Evolutionary conservation across 495 filamentous ascomycete genomes (phyloP), one percentile per base, ranked within the genome.

Genomic region (Daldinia bambusicola): DNA sequence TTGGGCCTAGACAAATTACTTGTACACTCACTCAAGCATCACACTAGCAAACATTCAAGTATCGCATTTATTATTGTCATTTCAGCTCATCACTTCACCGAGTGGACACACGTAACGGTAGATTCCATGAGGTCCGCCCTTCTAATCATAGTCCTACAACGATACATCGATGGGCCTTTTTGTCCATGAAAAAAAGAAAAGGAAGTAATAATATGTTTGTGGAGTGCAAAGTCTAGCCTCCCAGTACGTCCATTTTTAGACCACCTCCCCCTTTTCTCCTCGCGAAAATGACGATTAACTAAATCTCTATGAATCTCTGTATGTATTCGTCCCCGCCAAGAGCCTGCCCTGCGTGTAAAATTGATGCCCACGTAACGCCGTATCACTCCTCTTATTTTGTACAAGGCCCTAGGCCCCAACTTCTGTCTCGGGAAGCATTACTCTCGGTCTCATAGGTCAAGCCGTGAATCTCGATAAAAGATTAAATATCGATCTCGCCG

Each of bases 401-500:
- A 73, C 70, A 73, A 62, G 43, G 52, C 30, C 61, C 31, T 55
- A 10, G 26, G 50, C 12, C 50, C 32, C 31, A 37, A 30, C 57
- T 48, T 66, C 57, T 51, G 9, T 53, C 31, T 34, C 8, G 53
- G 26, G 55, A 61, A 55, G 55, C 26, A 8, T 45, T 22, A 55
- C 34, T 58, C 50, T 31, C 32, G 31, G 20, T 41, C 34, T 53
- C 50, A 2, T 14, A 53, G 14, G 26, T 53, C 5, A 53, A 53
- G 43, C 38, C 18, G 10, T 52, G 18, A 58, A 30, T 31, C 34
- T 40, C 16, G 50, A 34, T 14, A 53, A 55, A 31, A 6, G 53
- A 52, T 77, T 58, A 79, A 22, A 74, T 68, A 36, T 84, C 81
- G 20, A 85, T 79, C 67, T 91, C 86, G 22, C 92, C 94, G 76